phyloP scores from a whole-genome alignment of 768 basidiomycete species.

The Brasilioporus rufonigricans region DNA sequence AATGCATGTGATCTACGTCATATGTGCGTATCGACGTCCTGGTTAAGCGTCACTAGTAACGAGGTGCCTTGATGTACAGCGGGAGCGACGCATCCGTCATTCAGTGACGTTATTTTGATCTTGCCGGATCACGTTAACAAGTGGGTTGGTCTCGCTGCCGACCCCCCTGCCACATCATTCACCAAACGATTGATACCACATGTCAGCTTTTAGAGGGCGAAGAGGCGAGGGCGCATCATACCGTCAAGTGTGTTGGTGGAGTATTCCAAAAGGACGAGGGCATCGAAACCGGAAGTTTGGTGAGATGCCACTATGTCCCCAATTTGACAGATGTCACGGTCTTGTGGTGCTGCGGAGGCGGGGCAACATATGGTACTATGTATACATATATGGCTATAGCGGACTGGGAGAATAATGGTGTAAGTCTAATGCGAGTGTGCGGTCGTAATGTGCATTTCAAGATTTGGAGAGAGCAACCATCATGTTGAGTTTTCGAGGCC shows the following conservation, averaged over 20 bases:
- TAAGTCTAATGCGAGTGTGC: too few species aligned
- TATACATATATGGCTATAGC: too few species aligned
- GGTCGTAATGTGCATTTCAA: too few species aligned
- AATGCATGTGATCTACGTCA: too few species aligned
- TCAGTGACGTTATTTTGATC: conserved; percentile 36
- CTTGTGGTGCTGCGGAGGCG: too few species aligned
- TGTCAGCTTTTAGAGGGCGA: conserved; percentile 18
- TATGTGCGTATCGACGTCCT: neutral
- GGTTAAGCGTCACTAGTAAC: too few species aligned
- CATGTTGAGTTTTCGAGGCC: too few species aligned
- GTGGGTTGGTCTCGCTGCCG: conserved; percentile 22
- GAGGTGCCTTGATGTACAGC: too few species aligned
- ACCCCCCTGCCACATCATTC: conserved; percentile 19
- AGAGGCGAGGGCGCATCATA: neutral
- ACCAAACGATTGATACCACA: conserved; percentile 18
- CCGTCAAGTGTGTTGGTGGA: neutral
- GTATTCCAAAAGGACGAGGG: conserved; percentile 6
- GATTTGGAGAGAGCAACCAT: too few species aligned
- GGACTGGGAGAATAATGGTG: too few species aligned
- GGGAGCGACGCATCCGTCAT: conserved; percentile 34
- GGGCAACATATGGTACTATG: too few species aligned
- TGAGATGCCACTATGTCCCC: conserved; percentile 7
- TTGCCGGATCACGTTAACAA: conserved; percentile 30
- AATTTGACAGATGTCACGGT: neutral
- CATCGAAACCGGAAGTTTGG: conserved; percentile 2